Evolutionary conservation across 2,329 filamentous ascomycete genomes (phyloP).

Genomic region (Scedosporium apiospermum): DNA sequence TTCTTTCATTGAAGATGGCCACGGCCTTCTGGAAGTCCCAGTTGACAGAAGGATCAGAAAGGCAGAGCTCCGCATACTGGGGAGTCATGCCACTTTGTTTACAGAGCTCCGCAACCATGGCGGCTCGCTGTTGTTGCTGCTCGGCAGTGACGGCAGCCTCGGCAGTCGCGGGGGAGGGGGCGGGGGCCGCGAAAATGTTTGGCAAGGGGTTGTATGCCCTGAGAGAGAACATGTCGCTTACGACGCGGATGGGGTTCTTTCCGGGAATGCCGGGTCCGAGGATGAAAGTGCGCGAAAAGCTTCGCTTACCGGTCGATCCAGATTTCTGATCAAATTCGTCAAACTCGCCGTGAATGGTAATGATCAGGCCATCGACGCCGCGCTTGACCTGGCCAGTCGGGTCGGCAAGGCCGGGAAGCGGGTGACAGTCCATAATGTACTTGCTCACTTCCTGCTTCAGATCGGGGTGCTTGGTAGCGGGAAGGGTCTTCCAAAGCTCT

Average conservation of each 20-base stretch:
- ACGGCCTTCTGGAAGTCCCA: constrained; percentile 76
- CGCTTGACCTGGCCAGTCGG: constrained; percentile 50
- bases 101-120: constrained; percentile 66
- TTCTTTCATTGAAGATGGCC: constrained; percentile 64
- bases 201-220: constrained; percentile 52
- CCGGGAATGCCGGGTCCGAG: constrained; percentile 64
- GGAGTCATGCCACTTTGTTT: constrained; percentile 72
- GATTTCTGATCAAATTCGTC: constrained; percentile 57
- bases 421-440: constrained; percentile 76
- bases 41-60: constrained; percentile 52
- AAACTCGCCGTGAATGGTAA: constrained; percentile 76
- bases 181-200: constrained; percentile 24
- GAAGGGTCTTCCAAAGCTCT: constrained; percentile 60
- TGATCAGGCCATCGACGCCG: constrained; percentile 68
- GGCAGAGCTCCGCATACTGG: constrained; percentile 70
- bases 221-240: constrained; percentile 70
- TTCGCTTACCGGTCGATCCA: constrained; percentile 54
- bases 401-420: constrained; percentile 62
- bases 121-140: constrained; percentile 43
- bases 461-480: constrained; percentile 64
- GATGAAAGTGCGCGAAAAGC: constrained; percentile 74
- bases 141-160: constrained; percentile 22
- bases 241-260: constrained; percentile 57
- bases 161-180: constrained; percentile 13
- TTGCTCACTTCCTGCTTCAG: constrained; percentile 57